Evolutionary conservation across 1,284 basidiomycete genomes (phyloP).

Genomic region (Polyporus tsugae): DNA sequence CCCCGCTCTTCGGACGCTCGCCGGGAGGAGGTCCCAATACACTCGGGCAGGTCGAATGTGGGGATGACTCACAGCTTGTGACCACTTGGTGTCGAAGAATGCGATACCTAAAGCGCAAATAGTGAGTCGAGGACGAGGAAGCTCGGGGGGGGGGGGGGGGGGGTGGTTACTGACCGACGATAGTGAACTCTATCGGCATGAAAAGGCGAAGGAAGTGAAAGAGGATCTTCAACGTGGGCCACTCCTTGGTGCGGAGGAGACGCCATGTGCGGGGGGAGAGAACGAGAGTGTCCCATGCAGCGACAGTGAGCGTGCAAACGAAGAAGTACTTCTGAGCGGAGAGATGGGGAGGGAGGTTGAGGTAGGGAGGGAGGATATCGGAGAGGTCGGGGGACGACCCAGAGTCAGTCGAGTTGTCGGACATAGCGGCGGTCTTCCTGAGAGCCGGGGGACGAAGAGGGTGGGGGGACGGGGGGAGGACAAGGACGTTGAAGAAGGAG

Average conservation of each 20-base stretch:
- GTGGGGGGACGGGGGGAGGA: slow-evolving; percentile 12
- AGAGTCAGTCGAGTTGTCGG: slow-evolving; percentile 28
- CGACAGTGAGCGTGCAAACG: slow-evolving; percentile 85
- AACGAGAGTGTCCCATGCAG: slow-evolving; percentile 86
- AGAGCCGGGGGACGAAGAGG: slow-evolving; percentile 15
- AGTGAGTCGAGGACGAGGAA: slow-evolving; percentile 7
- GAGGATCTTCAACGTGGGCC: slow-evolving; percentile 79
- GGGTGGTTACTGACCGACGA: slow-evolving; percentile 62
- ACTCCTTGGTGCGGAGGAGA: slow-evolving; percentile 69
- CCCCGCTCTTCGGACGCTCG: not conserved
- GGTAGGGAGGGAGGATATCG: slow-evolving; percentile 57
- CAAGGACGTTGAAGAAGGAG: slow-evolving; percentile 18
- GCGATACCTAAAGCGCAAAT: slow-evolving; percentile 63
- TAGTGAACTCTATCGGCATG: slow-evolving; percentile 79
- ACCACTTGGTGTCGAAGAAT: slow-evolving; percentile 80
- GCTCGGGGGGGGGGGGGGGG: no score
- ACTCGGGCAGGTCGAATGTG: not conserved
- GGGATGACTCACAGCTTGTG: slow-evolving; percentile 52
- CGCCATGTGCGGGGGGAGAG: slow-evolving; percentile 80
- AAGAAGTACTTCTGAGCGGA: slow-evolving; percentile 87
- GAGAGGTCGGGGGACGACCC: slow-evolving; percentile 36
- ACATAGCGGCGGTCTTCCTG: slow-evolving; percentile 34
- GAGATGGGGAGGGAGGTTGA: slow-evolving; percentile 76
- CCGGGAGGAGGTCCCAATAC: not conserved
- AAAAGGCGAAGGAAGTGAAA: slow-evolving; percentile 77